Base-by-base conservation (phyloP, 371 early-diverging fungal species). In the Coemansia sp. region DNA sequence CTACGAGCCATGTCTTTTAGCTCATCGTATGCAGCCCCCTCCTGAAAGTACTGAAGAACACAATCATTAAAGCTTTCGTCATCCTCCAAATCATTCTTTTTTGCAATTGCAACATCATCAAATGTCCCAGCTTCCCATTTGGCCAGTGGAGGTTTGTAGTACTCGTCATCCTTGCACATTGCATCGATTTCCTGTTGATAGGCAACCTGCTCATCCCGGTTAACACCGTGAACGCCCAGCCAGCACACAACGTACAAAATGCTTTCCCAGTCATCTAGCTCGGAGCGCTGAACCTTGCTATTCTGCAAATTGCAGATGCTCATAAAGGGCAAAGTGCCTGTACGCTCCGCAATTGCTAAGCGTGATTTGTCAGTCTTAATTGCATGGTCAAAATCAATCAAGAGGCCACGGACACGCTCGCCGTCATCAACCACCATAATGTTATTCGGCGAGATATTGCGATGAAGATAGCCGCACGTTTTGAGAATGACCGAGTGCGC, bases 201-300 rank as follows among this genome's bases (percentile, higher is more conserved):
- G 5, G n/a, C 50, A 4, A 18, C 50, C 8, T 21, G 50, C 7
- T 13, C 50, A 48, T 16, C 50, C 0, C 8, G 13, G 10, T 5
- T 67, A 14, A 67, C 48, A 2, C 71, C 71, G 7, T 53, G 51
- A 0, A 61, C 57, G 0, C 59, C 71, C 16, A 50, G 22, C 53
- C 54, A 62, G 53, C 71, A 71, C 21, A 71, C 24, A 7, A 71
- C 26, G 50, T 71, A 68, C 1, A 71, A 24, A n/a, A 62, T 39
- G 4, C 61, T 54, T 48, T 70, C 70, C 56, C 55, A 61, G 34
- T 70, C 67, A 5, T 61, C 70, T 1, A 70, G 61, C 22, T 39
- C 52, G 0, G 71, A 56, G 5, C n/a, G 61, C 47, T 31, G 39
- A 8, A 47, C 13, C 10, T 16, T 1, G 42, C 5, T 22, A 5